phyloP scores from a whole-genome alignment of 2,329 filamentous ascomycete species.

The Cadophora malorum region DNA sequence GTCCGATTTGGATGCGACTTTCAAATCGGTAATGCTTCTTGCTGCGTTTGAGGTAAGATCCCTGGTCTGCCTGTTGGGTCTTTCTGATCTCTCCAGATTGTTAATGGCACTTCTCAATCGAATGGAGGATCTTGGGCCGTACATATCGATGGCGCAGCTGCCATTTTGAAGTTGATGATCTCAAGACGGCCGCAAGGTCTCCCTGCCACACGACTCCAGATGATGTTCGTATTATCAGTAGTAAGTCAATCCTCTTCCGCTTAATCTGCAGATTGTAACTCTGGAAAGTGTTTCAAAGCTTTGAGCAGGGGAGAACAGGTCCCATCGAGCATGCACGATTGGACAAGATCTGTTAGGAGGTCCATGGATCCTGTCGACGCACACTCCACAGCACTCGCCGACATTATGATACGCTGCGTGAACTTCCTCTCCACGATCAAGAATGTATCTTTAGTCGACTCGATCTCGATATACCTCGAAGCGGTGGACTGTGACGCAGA shows the following conservation, averaged over 20 bases:
- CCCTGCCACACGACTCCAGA: constrained; percentile 24
- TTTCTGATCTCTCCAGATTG: constrained; percentile 26
- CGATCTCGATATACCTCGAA: constrained; percentile 21
- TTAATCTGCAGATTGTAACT: constrained; percentile 4
- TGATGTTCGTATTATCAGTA: constrained; percentile 34
- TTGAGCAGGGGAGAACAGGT: constrained; percentile 27
- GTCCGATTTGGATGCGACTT: constrained; percentile 56
- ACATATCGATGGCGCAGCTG: constrained; percentile 36
- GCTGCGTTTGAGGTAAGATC: constrained; percentile 54
- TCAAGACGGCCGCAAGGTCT: constrained; percentile 1
- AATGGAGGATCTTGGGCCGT: constrained; percentile 27
- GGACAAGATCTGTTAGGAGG: constrained; percentile 18
- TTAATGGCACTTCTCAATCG: constrained; percentile 25
- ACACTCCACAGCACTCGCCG: constrained; percentile 25
- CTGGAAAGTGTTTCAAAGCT: constrained; percentile 31
- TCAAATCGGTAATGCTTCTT: constrained; percentile 59
- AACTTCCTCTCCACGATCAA: constrained; percentile 30
- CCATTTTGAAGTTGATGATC: constrained; percentile 32
- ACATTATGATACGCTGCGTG: constrained; percentile 29
- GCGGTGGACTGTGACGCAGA: constrained; percentile 31
- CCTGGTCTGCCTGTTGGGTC: neutral
- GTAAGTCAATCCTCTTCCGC: constrained; percentile 18
- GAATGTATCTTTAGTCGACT: constrained; percentile 16
- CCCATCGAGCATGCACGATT: constrained; percentile 23
- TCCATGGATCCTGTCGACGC: constrained; percentile 18